phyloP scores from a whole-genome alignment of 2,329 filamentous ascomycete genomes.

The Fusarium xyrophilum region DNA sequence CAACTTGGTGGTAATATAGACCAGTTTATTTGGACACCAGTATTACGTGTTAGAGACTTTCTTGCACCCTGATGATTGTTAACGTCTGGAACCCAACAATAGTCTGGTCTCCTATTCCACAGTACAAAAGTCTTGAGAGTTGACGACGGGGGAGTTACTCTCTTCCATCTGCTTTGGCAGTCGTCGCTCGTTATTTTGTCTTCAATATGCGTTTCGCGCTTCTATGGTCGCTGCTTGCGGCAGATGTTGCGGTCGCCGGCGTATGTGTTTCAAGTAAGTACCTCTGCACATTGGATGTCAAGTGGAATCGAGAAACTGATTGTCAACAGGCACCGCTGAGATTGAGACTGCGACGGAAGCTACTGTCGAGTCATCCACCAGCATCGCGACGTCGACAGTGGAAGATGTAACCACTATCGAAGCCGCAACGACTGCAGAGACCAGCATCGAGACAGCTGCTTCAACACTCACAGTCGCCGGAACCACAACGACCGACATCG shows the following conservation, averaged over 20 bases:
- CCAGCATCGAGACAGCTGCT: not conserved
- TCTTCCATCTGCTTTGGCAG: not conserved
- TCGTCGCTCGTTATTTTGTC: not conserved
- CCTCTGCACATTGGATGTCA: no score
- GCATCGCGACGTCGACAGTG: rapidly evolving
- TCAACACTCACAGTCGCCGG: not conserved
- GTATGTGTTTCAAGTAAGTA: not conserved
- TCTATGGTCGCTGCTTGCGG: not conserved
- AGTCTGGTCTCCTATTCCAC: not conserved
- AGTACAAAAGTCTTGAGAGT: not conserved
- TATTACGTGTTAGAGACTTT: rapidly evolving
- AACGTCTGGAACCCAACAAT: not conserved
- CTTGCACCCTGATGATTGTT: rapidly evolving
- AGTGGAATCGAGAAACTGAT: not conserved
- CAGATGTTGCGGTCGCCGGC: not conserved
- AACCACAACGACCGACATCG: not conserved
- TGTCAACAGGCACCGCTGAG: rapidly evolving
- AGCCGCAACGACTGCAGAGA: no score
- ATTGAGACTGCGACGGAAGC: not conserved
- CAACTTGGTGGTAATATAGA: rapidly evolving
- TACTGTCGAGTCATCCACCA: not conserved
- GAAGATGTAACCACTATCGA: not conserved
- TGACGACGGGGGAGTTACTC: rapidly evolving
- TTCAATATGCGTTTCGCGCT: not conserved
- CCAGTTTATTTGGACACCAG: not conserved